Percentiles rank a stretch among this genome's conserved stretches.
phyloP scores from a whole-genome alignment of 2,329 filamentous ascomycete species.

The Aureobasidium sp. region DNA sequence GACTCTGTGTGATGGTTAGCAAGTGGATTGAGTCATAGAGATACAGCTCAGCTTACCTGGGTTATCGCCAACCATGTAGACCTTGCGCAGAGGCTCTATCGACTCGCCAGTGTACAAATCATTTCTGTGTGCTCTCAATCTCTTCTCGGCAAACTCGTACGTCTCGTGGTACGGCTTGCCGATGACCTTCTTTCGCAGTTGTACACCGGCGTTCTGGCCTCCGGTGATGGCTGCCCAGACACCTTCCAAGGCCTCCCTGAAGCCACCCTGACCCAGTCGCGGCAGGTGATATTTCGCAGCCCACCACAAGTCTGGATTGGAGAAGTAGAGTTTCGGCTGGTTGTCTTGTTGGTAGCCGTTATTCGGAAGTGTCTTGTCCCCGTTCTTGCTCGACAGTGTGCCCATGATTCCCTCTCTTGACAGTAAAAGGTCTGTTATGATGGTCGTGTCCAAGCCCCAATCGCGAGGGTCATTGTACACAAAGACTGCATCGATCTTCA shows the following conservation, averaged over 20 bases:
- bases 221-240: constrained; percentile 69
- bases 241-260: constrained; percentile 72
- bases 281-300: constrained; percentile 77
- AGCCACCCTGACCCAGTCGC: constrained; percentile 85
- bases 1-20: constrained; percentile 50
- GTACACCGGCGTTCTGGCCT: constrained; percentile 37
- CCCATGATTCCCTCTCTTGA: constrained; percentile 74
- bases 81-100: constrained; percentile 51
- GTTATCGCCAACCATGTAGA: constrained; percentile 83
- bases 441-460: constrained; percentile 84
- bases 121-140: constrained; percentile 57
- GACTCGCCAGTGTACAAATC: constrained; percentile 35
- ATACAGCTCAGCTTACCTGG: constrained; percentile 25
- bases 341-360: constrained; percentile 74
- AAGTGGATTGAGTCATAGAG: neutral
- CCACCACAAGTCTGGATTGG: constrained; percentile 87
- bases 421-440: constrained; percentile 76
- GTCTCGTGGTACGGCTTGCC: constrained; percentile 77
- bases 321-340: constrained; percentile 79
- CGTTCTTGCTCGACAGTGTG: constrained; percentile 69
- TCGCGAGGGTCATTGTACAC: constrained; percentile 95
- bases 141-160: constrained; percentile 75
- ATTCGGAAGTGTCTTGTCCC: constrained; percentile 56
- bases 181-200: constrained; percentile 60
- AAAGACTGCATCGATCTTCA: constrained; percentile 84